These are phyloP conservation scores for Candida chilensis DNA, from an alignment of 805 yeast genomes.

Conservation along the genomic window DNA sequence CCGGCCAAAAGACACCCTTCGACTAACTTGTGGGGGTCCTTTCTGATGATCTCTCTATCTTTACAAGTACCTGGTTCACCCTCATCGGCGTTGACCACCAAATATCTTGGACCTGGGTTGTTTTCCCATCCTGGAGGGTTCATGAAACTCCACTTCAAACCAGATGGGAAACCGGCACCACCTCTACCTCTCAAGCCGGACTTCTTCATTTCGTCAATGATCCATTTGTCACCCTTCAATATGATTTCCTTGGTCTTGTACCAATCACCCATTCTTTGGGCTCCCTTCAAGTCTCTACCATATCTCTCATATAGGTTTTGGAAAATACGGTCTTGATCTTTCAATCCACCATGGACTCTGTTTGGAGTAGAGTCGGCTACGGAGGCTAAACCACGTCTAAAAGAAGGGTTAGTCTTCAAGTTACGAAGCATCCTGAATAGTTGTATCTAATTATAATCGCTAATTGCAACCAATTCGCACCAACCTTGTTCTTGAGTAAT, in stretches of 20 bases:
- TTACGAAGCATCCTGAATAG: constrained; percentile 21
- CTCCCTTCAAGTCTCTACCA: constrained; percentile 67
- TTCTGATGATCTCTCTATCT: constrained; percentile 84
- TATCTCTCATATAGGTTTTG: constrained; percentile 73
- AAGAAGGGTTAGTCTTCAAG: constrained; percentile 13
- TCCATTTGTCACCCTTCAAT: constrained; percentile 82
- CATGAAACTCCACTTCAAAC: constrained; percentile 89
- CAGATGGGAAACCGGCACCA: constrained; percentile 91
- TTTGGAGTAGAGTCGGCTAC: constrained; percentile 39
- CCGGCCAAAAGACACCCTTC: constrained; percentile 91
- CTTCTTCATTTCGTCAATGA: constrained; percentile 77
- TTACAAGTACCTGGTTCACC: constrained; percentile 95
- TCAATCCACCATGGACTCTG: constrained; percentile 62
- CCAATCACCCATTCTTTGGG: constrained; percentile 85
- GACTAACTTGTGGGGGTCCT: constrained; percentile 85
- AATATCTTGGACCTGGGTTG: constrained; percentile 79
- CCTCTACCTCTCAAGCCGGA: constrained; percentile 89
- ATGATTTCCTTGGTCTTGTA: constrained; percentile 81
- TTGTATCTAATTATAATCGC: too few species aligned
- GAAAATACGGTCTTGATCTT: constrained; percentile 79
- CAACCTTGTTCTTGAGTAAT: too few species aligned
- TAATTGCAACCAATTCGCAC: too few species aligned
- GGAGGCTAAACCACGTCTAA: constrained; percentile 31
- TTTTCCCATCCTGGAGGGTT: constrained; percentile 95
- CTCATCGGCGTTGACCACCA: constrained; percentile 89